Conservation (phyloP, 768 basidiomycete genomes). For the Leccinum subtestaceum region DNA sequence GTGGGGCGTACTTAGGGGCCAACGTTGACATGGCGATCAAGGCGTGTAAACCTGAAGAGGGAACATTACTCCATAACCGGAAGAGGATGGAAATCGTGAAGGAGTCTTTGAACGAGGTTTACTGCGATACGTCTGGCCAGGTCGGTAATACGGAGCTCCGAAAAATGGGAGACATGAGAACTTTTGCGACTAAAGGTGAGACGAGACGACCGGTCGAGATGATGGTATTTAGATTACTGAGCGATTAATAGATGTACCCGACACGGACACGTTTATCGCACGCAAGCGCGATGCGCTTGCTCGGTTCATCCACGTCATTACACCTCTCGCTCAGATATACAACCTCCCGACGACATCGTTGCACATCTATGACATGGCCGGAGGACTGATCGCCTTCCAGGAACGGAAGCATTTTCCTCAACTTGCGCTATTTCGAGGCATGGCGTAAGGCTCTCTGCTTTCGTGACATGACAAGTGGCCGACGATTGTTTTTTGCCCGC, state of each 20-base stretch:
- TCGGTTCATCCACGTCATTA: slow-evolving; percentile 71
- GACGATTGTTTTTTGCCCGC: not conserved
- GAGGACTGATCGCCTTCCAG: slow-evolving; percentile 88
- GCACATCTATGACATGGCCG: slow-evolving; percentile 78
- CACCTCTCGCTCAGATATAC: slow-evolving; percentile 67
- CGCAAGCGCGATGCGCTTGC: slow-evolving; percentile 56
- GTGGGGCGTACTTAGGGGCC: slow-evolving; percentile 33
- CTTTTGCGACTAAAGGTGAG: slow-evolving; percentile 64
- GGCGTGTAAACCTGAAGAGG: slow-evolving; percentile 69
- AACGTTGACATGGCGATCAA: slow-evolving; percentile 72
- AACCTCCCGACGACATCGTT: slow-evolving; percentile 67
- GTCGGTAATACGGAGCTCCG: slow-evolving; percentile 55
- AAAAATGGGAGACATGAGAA: slow-evolving; percentile 57
- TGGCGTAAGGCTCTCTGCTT: slow-evolving; percentile 61
- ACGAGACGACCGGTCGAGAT: not conserved
- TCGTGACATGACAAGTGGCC: not conserved
- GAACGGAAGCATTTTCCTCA: slow-evolving; percentile 83
- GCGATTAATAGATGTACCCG: slow-evolving; percentile 49
- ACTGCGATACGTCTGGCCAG: slow-evolving; percentile 74
- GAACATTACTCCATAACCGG: slow-evolving; percentile 57
- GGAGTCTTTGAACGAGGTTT: slow-evolving; percentile 73
- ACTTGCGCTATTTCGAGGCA: slow-evolving; percentile 77
- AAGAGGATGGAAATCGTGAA: slow-evolving; percentile 69
- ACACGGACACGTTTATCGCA: slow-evolving; percentile 47
- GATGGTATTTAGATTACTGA: not conserved